phyloP scores from a whole-genome alignment of 1,284 basidiomycete genomes.

The Ustilago hordei region DNA sequence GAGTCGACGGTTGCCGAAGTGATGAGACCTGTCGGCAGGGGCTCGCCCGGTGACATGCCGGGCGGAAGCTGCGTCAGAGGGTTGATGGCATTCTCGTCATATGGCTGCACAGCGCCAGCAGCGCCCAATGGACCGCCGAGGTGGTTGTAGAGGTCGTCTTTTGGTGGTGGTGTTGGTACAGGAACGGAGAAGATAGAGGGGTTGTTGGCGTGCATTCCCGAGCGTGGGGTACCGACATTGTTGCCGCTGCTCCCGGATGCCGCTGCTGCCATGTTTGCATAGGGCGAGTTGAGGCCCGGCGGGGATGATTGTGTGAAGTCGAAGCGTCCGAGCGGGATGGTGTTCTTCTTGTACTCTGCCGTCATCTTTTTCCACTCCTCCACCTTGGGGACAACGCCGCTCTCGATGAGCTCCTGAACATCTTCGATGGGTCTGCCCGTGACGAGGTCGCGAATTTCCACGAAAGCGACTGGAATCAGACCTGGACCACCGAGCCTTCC shows the following conservation, averaged over 20 bases:
- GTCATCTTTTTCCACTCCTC: constrained; percentile 98
- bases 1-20: constrained; percentile 90
- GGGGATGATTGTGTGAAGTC: constrained; percentile 47
- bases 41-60: constrained; percentile 57
- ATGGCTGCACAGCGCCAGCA: constrained; percentile 22
- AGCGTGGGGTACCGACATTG: constrained; percentile 14
- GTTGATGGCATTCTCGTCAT: constrained; percentile 31
- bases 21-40: constrained; percentile 76
- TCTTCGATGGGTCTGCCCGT: constrained; percentile 76
- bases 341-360: constrained; percentile 93
- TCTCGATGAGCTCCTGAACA: constrained; percentile 82
- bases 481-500: constrained; percentile 92
- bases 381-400: constrained; percentile 87
- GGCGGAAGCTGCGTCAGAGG: constrained; percentile 56
- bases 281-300: constrained; percentile 42
- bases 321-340: constrained; percentile 84
- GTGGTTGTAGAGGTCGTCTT: constrained; percentile 45
- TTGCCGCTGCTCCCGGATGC: constrained; percentile 37
- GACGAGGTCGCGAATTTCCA: constrained; percentile 91
- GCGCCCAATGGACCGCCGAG: constrained; percentile 27
- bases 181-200: constrained; percentile 36
- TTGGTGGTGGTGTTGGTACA: constrained; percentile 44
- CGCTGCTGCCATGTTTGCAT: constrained; percentile 39
- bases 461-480: constrained; percentile 94
- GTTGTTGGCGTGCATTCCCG: constrained; percentile 23